phyloP scores from a whole-genome alignment of 2,329 filamentous ascomycete genomes.

The Acrodontium crateriforme region DNA sequence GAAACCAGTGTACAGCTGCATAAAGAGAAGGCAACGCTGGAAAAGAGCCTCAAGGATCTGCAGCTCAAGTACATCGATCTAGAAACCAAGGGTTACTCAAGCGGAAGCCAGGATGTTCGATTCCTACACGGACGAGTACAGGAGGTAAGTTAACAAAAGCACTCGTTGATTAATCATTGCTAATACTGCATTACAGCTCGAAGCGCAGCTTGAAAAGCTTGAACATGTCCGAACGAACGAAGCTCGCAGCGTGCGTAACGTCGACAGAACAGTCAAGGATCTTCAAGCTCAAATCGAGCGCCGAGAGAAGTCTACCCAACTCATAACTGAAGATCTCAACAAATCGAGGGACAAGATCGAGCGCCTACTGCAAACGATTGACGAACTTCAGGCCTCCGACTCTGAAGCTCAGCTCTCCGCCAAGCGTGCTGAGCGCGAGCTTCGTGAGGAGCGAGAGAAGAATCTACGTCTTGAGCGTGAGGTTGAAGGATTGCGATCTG shows the following conservation, averaged over 20 bases:
- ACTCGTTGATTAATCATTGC: constrained; percentile 5
- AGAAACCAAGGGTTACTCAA: constrained; percentile 94
- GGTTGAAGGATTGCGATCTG: constrained; percentile 63
- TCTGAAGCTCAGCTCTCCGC: constrained; percentile 66
- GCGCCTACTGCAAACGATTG: constrained; percentile 77
- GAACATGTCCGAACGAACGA: constrained; percentile 70
- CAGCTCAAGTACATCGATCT: constrained; percentile 83
- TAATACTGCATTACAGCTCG: constrained; percentile 22
- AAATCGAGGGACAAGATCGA: constrained; percentile 84
- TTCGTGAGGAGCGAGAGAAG: constrained; percentile 79
- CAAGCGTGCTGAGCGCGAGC: constrained; percentile 75
- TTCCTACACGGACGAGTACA: constrained; percentile 90
- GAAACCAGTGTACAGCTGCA: constrained; percentile 70
- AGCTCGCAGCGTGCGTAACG: constrained; percentile 76
- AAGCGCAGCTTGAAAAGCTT: constrained; percentile 62
- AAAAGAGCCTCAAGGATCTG: constrained; percentile 81
- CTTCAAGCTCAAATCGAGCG: constrained; percentile 84
- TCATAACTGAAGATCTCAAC: constrained; percentile 69
- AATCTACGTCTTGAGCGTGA: constrained; percentile 71
- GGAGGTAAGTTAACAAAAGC: constrained; percentile 50
- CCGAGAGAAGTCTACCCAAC: constrained; percentile 69
- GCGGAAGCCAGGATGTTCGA: constrained; percentile 83
- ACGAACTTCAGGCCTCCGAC: constrained; percentile 83
- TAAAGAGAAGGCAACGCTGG: constrained; percentile 77
- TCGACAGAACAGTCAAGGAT: constrained; percentile 88